phyloP scores from a whole-genome alignment of 2,329 filamentous ascomycete species.

The Aureobasidium sp. region DNA sequence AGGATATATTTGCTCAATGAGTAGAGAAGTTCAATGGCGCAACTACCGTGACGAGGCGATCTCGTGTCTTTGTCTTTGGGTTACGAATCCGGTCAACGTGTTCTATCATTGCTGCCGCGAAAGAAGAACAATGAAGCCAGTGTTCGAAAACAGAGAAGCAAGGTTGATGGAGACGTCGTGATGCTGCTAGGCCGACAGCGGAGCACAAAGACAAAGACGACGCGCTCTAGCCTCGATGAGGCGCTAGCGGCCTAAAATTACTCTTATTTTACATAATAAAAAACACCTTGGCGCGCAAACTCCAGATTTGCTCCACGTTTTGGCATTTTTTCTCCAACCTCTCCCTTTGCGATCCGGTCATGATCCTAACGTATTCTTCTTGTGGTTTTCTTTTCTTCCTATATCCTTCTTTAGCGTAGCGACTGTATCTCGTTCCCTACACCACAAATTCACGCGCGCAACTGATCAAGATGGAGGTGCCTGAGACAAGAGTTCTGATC shows the following conservation, averaged over 20 bases:
- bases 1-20: background rate
- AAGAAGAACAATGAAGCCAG: background rate
- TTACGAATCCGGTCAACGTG: background rate
- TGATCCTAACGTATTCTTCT: background rate
- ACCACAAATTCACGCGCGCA: background rate
- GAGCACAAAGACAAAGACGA: background rate
- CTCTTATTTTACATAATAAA: too few relatives aligned
- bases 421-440: background rate
- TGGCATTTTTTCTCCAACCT: background rate
- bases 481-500: constrained; percentile 75
- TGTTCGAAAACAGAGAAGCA: background rate
- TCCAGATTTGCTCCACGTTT: constrained; percentile 7
- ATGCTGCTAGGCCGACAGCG: too few relatives aligned
- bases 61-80: background rate
- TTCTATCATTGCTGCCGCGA: too few relatives aligned
- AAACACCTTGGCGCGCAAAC: background rate
- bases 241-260: too few relatives aligned
- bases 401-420: background rate
- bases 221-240: too few relatives aligned
- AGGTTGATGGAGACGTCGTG: background rate
- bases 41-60: background rate
- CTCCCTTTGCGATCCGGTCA: background rate
- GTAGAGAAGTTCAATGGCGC: background rate
- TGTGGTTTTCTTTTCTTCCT: background rate
- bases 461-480: constrained; percentile 22